Conservation (phyloP, 495 filamentous ascomycete genomes). For the Oleoguttula mirabilis region DNA sequence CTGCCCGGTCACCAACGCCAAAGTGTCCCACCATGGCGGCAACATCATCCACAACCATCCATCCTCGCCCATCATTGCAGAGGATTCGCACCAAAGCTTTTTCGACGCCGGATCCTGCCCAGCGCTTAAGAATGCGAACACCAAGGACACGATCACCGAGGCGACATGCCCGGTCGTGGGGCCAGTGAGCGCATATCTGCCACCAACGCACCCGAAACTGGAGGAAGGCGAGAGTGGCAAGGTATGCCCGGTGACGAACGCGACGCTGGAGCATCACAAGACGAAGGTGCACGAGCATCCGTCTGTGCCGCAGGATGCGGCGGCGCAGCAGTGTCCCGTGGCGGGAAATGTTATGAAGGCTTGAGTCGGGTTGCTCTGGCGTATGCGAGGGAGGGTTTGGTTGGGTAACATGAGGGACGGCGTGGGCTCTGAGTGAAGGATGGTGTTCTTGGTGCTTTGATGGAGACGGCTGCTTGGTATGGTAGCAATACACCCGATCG, state of each 20-base stretch:
- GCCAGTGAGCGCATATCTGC: constrained; percentile 9
- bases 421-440: too few relatives aligned
- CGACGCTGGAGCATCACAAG: constrained; percentile 17
- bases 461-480: too few relatives aligned
- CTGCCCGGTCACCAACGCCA: constrained; percentile 21
- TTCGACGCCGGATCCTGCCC: constrained; percentile 8
- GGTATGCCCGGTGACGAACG: constrained; percentile 19
- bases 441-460: too few relatives aligned
- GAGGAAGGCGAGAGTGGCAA: constrained; percentile 12
- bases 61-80: constrained; percentile 5
- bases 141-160: constrained; percentile 6
- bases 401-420: too few relatives aligned
- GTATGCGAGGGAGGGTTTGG: too few relatives aligned
- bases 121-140: background rate
- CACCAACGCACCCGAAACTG: constrained; percentile 14
- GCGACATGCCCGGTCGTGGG: constrained; percentile 13
- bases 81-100: too few relatives aligned
- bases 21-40: constrained; percentile 14
- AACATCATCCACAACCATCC: constrained; percentile 18
- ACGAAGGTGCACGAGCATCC: constrained; percentile 17
- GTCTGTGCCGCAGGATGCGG: constrained; percentile 7
- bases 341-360: too few relatives aligned
- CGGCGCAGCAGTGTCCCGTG: constrained; percentile 9
- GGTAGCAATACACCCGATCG: too few relatives aligned
- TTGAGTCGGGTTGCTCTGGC: too few relatives aligned